phyloP scores from a whole-genome alignment of 2,329 filamentous ascomycete genomes.

The Phaeoacremonium minimum region DNA sequence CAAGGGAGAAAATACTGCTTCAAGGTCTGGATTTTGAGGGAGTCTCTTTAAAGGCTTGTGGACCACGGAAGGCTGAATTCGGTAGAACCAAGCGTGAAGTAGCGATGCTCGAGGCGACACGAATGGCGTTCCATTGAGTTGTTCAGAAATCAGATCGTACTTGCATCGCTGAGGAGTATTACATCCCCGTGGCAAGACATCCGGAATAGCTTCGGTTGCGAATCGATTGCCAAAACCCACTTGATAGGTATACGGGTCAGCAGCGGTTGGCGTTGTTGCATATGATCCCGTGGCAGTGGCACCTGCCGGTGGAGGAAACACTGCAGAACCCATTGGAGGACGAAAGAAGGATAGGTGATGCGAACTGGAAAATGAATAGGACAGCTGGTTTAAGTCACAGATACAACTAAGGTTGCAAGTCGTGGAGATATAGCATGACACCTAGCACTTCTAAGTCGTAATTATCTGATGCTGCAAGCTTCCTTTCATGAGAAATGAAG shows the following conservation, averaged over 20 bases:
- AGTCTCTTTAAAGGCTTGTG: conserved; percentile 9
- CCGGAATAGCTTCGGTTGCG: conserved; percentile 6
- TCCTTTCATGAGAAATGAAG: no score
- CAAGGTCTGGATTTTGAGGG: conserved; percentile 8
- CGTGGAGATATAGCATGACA: no score
- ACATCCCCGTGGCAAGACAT: conserved; percentile 6
- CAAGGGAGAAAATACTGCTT: conserved; percentile 14
- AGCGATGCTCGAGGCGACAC: conserved; percentile 14
- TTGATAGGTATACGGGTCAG: conserved; percentile 8
- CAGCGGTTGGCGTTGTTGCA: conserved; percentile 2
- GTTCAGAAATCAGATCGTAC: conserved; percentile 22
- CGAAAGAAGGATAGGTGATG: not conserved
- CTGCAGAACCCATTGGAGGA: no score
- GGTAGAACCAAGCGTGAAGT: conserved; percentile 24
- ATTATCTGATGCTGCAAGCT: no score
- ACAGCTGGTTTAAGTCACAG: no score
- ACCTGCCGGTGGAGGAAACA: conserved; percentile 9
- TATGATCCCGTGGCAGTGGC: conserved; percentile 13
- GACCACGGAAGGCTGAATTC: conserved; percentile 21
- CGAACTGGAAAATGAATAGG: no score
- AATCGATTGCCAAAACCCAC: conserved; percentile 7
- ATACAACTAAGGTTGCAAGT: no score
- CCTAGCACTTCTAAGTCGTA: no score
- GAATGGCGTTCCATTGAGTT: conserved; percentile 21
- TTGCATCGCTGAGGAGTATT: conserved; percentile 20